Conservation (phyloP, 2,329 filamentous ascomycete genomes). For the Coniochaeta sp. region DNA sequence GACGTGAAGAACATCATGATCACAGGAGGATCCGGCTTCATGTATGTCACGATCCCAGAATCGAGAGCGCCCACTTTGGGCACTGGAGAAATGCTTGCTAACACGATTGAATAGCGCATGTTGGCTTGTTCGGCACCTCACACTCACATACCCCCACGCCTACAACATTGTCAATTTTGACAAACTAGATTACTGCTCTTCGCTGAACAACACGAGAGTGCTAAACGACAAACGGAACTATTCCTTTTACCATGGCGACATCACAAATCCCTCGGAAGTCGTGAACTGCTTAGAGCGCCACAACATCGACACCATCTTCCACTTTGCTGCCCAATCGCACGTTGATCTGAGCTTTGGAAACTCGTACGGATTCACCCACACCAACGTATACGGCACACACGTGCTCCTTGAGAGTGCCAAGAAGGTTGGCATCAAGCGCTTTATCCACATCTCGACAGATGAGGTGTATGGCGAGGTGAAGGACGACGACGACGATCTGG, state of each 20-base stretch:
- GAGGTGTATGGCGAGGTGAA: conserved; percentile 80
- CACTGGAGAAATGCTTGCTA: neutral
- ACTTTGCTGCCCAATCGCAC: conserved; percentile 81
- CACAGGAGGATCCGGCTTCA: conserved; percentile 79
- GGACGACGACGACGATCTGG: conserved; percentile 61
- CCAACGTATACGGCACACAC: conserved; percentile 80
- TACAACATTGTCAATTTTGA: conserved; percentile 81
- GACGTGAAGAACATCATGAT: conserved; percentile 77
- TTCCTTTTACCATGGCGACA: conserved; percentile 71
- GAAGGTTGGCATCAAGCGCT: conserved; percentile 61
- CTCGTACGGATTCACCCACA: conserved; percentile 73
- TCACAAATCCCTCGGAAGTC: conserved; percentile 64
- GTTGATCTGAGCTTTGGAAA: conserved; percentile 79
- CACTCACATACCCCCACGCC: conserved; percentile 61
- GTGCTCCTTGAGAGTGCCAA: conserved; percentile 71
- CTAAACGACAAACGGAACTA: conserved; percentile 66
- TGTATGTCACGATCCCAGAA: conserved; percentile 43
- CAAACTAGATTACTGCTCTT: conserved; percentile 77
- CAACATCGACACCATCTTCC: conserved; percentile 72
- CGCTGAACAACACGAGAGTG: conserved; percentile 68
- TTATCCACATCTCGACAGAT: conserved; percentile 79
- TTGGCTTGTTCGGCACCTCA: conserved; percentile 75
- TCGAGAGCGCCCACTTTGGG: neutral
- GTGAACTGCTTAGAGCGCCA: conserved; percentile 63
- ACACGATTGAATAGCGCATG: conserved; percentile 50